Conservation (phyloP, 179 eudicot genomes). For the Patellifolia procumbens region DNA sequence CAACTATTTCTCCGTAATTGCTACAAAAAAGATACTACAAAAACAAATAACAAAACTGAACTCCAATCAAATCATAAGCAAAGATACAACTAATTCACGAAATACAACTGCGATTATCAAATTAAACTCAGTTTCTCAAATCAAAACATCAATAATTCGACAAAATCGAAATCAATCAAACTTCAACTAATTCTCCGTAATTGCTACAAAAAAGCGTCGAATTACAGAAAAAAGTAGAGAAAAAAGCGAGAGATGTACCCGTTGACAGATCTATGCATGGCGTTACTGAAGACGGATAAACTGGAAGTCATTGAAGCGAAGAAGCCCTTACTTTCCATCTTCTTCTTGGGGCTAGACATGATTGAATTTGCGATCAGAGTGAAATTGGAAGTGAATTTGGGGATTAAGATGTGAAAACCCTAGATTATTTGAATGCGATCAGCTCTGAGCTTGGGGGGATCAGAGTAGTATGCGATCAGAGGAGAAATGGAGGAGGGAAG, state of each 20-base stretch:
- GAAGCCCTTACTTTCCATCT: slow-evolving; percentile 41
- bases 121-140: neutral
- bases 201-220: neutral
- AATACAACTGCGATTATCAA: neutral
- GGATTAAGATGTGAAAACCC: slow-evolving; percentile 27
- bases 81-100: neutral
- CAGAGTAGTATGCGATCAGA: neutral
- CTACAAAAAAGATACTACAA: neutral
- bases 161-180: slow-evolving; percentile 13
- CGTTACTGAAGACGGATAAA: slow-evolving; percentile 48
- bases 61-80: neutral
- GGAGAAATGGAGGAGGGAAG: neutral
- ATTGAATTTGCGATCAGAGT: neutral
- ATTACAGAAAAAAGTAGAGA: neutral
- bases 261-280: slow-evolving; percentile 60
- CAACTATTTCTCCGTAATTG: neutral
- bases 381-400: neutral
- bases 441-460: neutral
- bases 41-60: neutral
- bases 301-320: slow-evolving; percentile 52
- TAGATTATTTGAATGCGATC: neutral
- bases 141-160: neutral
- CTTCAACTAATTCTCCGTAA: neutral
- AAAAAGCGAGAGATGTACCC: slow-evolving; percentile 31
- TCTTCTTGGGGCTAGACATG: slow-evolving; percentile 46